A percentile compares a stretch with the other conserved stretches of the same genome.
These are phyloP conservation scores for Cercospora citrullina DNA, from an alignment of 2,329 filamentous ascomycete species.

Conservation along the genomic window DNA sequence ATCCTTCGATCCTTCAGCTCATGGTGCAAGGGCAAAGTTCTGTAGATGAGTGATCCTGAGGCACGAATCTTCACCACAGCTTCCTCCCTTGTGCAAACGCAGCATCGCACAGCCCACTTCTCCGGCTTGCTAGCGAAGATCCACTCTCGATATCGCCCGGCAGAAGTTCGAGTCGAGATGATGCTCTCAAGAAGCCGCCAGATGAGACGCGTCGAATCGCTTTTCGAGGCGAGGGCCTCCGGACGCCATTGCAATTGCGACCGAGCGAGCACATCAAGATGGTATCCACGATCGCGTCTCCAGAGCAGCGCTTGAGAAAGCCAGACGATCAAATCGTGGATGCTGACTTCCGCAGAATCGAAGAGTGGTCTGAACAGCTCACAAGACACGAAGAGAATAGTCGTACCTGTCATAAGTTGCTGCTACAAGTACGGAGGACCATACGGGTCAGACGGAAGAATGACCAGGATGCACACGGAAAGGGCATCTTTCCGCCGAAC, in stretches of 20 bases:
- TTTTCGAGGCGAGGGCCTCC: background rate
- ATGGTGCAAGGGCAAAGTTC: background rate
- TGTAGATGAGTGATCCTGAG: background rate
- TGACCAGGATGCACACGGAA: background rate
- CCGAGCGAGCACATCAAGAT: background rate
- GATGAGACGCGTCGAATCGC: background rate
- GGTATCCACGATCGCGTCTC: background rate
- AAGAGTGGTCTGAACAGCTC: background rate
- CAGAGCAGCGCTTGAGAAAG: background rate
- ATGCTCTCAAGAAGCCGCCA: background rate
- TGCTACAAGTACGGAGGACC: background rate
- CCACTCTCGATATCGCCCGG: background rate
- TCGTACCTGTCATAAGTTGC: background rate
- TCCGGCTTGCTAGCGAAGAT: background rate
- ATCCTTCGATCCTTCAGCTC: background rate
- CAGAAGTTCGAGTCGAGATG: background rate
- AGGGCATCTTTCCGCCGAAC: background rate
- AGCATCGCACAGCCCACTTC: too few relatives aligned
- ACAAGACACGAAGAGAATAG: background rate
- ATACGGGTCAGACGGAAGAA: background rate
- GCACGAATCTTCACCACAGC: background rate
- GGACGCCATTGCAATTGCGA: background rate
- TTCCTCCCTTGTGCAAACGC: too few relatives aligned
- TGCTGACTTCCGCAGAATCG: background rate
- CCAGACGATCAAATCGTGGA: background rate